phyloP scores from a whole-genome alignment of 148 eudicot species.

The Oxyria digyna region DNA sequence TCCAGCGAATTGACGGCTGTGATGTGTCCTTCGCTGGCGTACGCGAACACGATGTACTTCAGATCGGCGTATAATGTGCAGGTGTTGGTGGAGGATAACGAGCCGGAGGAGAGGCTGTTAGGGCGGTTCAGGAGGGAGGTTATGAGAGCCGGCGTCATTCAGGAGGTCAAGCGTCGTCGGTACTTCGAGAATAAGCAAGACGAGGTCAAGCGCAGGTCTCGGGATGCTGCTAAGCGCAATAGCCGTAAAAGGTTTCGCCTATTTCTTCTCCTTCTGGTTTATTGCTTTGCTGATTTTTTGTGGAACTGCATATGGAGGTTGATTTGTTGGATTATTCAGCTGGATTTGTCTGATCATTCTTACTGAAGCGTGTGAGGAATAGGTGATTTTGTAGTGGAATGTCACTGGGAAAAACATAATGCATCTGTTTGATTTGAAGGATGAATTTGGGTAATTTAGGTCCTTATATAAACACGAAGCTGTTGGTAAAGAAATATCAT shows the following conservation, averaged over 20 bases:
- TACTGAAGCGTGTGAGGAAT: background rate
- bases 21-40: slow-evolving; percentile 4
- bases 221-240: slow-evolving; percentile 34
- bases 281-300: background rate
- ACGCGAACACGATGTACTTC: slow-evolving; percentile 8
- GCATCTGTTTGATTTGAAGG: background rate
- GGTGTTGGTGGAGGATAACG: slow-evolving; percentile 33
- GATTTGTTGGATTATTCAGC: background rate
- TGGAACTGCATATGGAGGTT: background rate
- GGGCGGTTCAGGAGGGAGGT: slow-evolving; percentile 35
- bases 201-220: slow-evolving; percentile 28
- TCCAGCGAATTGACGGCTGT: background rate
- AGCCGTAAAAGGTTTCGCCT: slow-evolving; percentile 21
- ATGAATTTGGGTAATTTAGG: background rate
- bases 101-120: slow-evolving; percentile 28
- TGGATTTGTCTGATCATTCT: background rate
- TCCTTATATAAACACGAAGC: background rate
- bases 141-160: slow-evolving; percentile 32
- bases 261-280: background rate
- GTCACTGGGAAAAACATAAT: background rate
- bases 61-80: slow-evolving; percentile 25
- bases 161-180: slow-evolving; percentile 28
- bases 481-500: background rate
- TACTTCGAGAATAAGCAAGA: slow-evolving; percentile 36
- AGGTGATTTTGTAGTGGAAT: background rate